Percentiles rank a stretch among this genome's conserved stretches.
Conservation (phyloP, 139 green algal genomes). For the Picochlorum sp. region DNA sequence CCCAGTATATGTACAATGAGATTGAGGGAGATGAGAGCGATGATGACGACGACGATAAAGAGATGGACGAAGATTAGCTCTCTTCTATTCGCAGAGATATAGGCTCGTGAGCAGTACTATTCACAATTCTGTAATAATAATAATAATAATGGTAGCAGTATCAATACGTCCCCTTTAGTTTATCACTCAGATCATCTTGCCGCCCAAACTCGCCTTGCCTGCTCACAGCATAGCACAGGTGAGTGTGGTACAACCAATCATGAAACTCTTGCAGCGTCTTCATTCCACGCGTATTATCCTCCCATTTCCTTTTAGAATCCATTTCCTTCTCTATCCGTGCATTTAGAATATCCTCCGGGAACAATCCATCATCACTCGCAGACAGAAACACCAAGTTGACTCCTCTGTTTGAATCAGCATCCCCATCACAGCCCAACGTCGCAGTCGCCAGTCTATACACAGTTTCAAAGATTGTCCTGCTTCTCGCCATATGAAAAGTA, state of each 20-base stretch:
- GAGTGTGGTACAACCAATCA: slow-evolving; percentile 51
- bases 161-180: slow-evolving; percentile 6
- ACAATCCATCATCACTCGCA: slow-evolving; percentile 44
- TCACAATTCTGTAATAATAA: background rate
- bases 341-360: slow-evolving; percentile 24
- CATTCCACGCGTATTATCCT: slow-evolving; percentile 5
- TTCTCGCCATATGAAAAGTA: slow-evolving; percentile 74
- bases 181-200: background rate
- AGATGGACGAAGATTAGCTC: background rate
- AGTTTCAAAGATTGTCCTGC: slow-evolving; percentile 44
- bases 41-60: slow-evolving; percentile 4
- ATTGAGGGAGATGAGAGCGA: slow-evolving; percentile 15
- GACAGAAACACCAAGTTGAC: background rate
- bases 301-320: slow-evolving; percentile 34
- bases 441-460: slow-evolving; percentile 36
- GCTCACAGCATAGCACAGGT: slow-evolving; percentile 65
- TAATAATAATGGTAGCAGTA: background rate
- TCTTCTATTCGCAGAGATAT: background rate
- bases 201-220: slow-evolving; percentile 32
- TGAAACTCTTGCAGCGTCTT: slow-evolving; percentile 38
- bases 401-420: background rate
- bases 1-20: slow-evolving; percentile 99
- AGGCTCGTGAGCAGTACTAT: background rate
- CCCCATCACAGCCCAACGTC: background rate
- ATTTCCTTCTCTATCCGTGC: slow-evolving; percentile 34